Evolutionary conservation across 2,329 filamentous ascomycete species (phyloP), one percentile per base, ranked within the genome.

Genomic region (Sordariomycetes sp.): DNA sequence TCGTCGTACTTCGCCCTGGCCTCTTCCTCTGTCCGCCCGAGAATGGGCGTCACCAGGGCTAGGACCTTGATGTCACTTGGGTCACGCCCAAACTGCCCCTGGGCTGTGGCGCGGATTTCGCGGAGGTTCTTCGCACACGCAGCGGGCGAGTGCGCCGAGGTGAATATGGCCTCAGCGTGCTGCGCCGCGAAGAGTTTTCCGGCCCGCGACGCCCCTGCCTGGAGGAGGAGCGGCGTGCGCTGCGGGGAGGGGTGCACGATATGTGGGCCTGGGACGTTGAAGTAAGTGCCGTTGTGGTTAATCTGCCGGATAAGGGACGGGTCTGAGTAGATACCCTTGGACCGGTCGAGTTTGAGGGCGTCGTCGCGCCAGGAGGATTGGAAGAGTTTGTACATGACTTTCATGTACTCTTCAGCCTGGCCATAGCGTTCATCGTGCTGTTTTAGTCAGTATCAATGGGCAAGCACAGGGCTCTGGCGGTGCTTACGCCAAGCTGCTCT

Each of bases 101-200:
- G 68, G 0, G 85, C 84, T 28, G 79, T 64, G 56, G 76, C 70
- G 3, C 86, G 74, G 28, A 88, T 81, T 59, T 86, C 83, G 0
- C 79, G 75, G 20, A 89, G 79, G 36, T 75, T 82, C 64, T 79
- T 81, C 2, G 78, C 77, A 32, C 84, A 80, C 0, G 84, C 79
- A 1, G 73, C 71, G 0, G 86, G 82, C 1, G 78, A 78, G 65
- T 87, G 84, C 0, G 82, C 82, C 0, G 80, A 84, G 1, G 87
- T 78, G 62, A 89, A 89, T 55, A 89, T 84, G 2, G 79, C 84
- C 64, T 89, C 86, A 0, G 85, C 86, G 64, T 89, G 84, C 61
- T 84, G 79, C 0, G 84, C 82, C 0, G 84, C 84, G 62, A 89
- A 89, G 0, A 70, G 67, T 66, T 85, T 86, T 1, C 85, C 85